These are phyloP conservation scores for Glaciozyma antarctica DNA, from an alignment of 768 basidiomycete species.

Conservation along the genomic window DNA sequence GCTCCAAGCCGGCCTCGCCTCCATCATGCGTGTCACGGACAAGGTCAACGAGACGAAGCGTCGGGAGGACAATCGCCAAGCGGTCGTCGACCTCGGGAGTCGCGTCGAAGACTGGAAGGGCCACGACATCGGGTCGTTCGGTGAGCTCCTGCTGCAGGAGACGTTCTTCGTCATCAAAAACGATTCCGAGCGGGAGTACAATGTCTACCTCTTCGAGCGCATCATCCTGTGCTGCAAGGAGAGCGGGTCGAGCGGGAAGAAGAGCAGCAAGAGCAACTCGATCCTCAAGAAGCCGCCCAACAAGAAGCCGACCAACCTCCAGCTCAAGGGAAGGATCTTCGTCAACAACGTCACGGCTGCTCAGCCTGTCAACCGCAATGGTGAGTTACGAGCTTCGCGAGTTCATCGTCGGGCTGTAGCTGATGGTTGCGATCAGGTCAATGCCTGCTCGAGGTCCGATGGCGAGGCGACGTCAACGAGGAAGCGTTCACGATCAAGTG, in stretches of 20 bases:
- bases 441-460: constrained; percentile 80
- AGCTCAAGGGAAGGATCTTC: constrained; percentile 93
- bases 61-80: constrained; percentile 79
- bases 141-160: constrained; percentile 86
- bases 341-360: constrained; percentile 89
- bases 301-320: constrained; percentile 46
- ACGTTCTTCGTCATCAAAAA: constrained; percentile 92
- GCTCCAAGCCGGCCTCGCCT: constrained; percentile 68
- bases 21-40: constrained; percentile 86
- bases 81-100: constrained; percentile 69
- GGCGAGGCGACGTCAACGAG: constrained; percentile 85
- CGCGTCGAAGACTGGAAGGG: constrained; percentile 99
- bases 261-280: constrained; percentile 72
- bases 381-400: constrained; percentile 44
- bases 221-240: constrained; percentile 99
- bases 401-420: constrained; percentile 22
- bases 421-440: constrained; percentile 42
- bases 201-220: constrained; percentile 96
- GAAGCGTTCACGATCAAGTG: constrained; percentile 93
- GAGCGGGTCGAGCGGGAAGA: constrained; percentile 55
- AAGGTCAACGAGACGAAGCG: constrained; percentile 93
- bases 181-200: constrained; percentile 93
- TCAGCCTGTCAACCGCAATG: constrained; percentile 49
- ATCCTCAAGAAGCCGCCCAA: constrained; percentile 70
- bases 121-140: constrained; percentile 88